Conservation (phyloP, 148 eudicot species). For the Pouteria glomerata region DNA sequence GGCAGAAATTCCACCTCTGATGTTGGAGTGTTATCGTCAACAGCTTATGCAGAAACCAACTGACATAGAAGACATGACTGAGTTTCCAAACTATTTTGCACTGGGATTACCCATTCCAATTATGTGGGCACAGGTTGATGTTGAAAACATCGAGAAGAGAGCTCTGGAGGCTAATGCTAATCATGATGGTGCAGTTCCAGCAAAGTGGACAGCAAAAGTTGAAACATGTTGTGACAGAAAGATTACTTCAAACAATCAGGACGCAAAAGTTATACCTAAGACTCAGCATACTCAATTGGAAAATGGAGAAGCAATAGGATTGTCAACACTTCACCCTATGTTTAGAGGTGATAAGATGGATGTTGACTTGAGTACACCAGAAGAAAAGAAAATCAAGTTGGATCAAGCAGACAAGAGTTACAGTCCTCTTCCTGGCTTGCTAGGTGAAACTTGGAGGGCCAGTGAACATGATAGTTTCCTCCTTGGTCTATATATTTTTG, state of each 20-base stretch:
- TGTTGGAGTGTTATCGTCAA: conserved; percentile 4
- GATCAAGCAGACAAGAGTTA: neutral
- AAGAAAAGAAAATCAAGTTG: conserved; percentile 6
- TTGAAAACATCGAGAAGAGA: neutral
- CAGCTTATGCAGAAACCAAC: neutral
- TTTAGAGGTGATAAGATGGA: conserved; percentile 5
- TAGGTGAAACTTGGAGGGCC: conserved; percentile 8
- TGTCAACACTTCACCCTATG: neutral
- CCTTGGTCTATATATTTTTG: conserved; percentile 15
- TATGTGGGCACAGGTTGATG: conserved; percentile 12
- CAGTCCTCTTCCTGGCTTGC: conserved; percentile 10
- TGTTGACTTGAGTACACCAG: neutral
- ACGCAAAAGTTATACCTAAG: neutral
- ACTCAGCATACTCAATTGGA: neutral
- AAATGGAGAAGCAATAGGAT: neutral
- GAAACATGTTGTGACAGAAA: neutral
- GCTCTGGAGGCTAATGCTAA: neutral
- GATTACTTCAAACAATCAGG: neutral
- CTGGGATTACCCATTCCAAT: conserved; percentile 27
- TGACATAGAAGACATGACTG: neutral
- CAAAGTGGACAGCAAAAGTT: neutral
- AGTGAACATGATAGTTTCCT: conserved; percentile 12
- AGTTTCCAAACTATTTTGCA: neutral
- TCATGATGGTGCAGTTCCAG: neutral
- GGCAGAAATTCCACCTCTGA: conserved; percentile 28